These are phyloP conservation scores for Sisymbrium altissimum DNA, from an alignment of 345 rosid species.

Conservation along the genomic window DNA sequence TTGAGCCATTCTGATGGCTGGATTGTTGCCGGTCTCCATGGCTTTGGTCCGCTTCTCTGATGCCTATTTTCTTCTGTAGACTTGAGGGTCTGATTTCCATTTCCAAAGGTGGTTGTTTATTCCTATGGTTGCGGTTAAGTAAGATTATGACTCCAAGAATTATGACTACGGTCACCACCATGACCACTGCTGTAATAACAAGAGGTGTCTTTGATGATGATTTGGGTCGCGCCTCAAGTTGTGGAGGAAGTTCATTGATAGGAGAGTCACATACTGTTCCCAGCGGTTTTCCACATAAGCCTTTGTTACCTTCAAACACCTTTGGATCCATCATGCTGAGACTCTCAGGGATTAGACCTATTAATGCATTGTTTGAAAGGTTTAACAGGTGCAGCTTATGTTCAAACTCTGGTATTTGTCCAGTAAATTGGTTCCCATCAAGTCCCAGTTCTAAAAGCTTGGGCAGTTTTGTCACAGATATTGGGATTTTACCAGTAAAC, in stretches of 20 bases:
- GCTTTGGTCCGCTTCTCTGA: slow-evolving; percentile 18
- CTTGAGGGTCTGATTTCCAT: slow-evolving; percentile 50
- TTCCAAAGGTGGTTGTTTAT: not conserved
- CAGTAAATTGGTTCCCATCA: slow-evolving; percentile 63
- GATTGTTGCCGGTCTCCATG: not conserved
- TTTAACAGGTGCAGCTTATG: slow-evolving; percentile 38
- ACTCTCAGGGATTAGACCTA: slow-evolving; percentile 56
- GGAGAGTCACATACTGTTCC: slow-evolving; percentile 25
- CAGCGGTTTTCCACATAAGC: slow-evolving; percentile 64
- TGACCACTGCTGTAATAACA: slow-evolving; percentile 22
- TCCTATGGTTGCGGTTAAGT: slow-evolving; percentile 2
- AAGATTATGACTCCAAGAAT: slow-evolving; percentile 12
- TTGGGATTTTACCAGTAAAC: slow-evolving; percentile 64
- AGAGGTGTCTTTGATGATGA: slow-evolving; percentile 11
- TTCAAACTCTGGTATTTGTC: slow-evolving; percentile 54
- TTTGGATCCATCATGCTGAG: slow-evolving; percentile 36
- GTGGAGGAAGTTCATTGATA: slow-evolving; percentile 4
- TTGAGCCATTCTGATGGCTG: not conserved
- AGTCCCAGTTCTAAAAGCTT: slow-evolving; percentile 57
- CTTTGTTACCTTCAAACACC: slow-evolving; percentile 67
- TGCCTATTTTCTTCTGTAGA: slow-evolving; percentile 47
- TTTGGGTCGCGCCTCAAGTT: not conserved
- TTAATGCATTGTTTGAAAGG: slow-evolving; percentile 59
- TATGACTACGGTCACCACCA: slow-evolving; percentile 18
- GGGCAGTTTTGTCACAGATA: slow-evolving; percentile 46